These are phyloP conservation scores for Xylaria cubensis DNA, from an alignment of 495 filamentous ascomycete species.

Conservation along the genomic window DNA sequence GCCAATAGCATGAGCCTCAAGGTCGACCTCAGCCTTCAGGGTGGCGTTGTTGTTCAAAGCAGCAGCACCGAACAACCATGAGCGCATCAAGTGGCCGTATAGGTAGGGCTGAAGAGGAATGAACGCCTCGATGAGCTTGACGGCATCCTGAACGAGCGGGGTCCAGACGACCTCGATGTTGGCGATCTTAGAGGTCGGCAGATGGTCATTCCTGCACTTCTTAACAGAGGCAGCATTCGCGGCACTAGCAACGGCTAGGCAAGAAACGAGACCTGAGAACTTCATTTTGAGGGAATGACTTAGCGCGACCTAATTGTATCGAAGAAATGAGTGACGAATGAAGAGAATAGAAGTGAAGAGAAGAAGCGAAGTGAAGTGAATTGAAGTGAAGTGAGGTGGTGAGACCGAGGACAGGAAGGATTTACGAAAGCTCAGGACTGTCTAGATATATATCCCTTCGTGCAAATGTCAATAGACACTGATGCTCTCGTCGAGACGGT, in stretches of 20 bases:
- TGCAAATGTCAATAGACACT: not conserved
- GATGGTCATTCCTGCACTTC: not conserved
- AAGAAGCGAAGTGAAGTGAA: not conserved
- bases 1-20: conserved; percentile 43
- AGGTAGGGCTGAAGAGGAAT: conserved; percentile 32
- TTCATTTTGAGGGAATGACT: conserved; percentile 22
- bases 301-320: not conserved
- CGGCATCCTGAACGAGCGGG: conserved; percentile 35
- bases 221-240: not conserved
- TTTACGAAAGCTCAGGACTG: not conserved
- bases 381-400: not conserved
- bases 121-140: conserved; percentile 45
- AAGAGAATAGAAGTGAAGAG: not conserved
- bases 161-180: conserved; percentile 36
- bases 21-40: conserved; percentile 37
- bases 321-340: not conserved
- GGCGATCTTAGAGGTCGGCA: conserved; percentile 29
- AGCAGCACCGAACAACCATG: conserved; percentile 50
- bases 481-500: not conserved
- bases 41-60: conserved; percentile 45
- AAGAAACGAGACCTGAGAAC: conserved; percentile 17
- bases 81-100: conserved; percentile 58
- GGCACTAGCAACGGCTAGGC: conserved; percentile 11
- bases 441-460: conserved; percentile 3
- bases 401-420: not conserved